Evolutionary conservation across 495 filamentous ascomycete genomes (phyloP), one percentile per base, ranked within the genome.

Genomic region (Zalerion maritima): DNA sequence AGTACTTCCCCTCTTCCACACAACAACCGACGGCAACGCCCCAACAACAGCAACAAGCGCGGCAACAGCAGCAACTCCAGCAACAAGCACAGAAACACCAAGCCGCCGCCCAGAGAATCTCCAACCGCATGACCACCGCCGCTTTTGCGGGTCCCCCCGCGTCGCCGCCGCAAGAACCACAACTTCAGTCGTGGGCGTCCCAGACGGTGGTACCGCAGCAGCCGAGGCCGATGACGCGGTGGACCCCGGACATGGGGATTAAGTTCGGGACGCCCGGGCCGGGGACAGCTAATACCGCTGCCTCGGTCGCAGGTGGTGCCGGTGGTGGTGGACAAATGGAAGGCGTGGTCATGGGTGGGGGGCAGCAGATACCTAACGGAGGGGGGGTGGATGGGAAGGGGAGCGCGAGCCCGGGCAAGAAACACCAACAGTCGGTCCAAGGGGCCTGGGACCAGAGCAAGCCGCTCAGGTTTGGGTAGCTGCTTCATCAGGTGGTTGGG

Each of bases 231-330:
- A 51, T 56, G 43, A 55, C 62, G 11, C 63, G 66, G 36, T 89
- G 82, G 82, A 69, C 70, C 21, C 81, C 81, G 0, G 75, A 81
- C 4, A 71, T 79, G 58, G 79, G 78, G 0, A 85, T 89, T 36
- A 75, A 75, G 12, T 91, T 87, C 46, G 64, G 65, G 5, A 55
- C 32, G 26, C 26, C 31, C 23, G 41, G 29, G 36, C 40, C 30
- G 27, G 43, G 32, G 18, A 38, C 26, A 23, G 28, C 5, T 27
- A 34, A 14, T n/a, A n/a, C n/a, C n/a, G n/a, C n/a, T n/a, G n/a
- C n/a, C n/a, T n/a, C n/a, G n/a, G n/a, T n/a, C n/a, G n/a, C n/a
- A n/a, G n/a, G n/a, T n/a, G n/a, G n/a, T n/a, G n/a, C n/a, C n/a
- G n/a, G n/a, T n/a, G n/a, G n/a, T n/a, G n/a, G n/a, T n/a, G n/a